These are phyloP conservation scores for Thuidium tamariscinum DNA, from an alignment of 225 moss, liverwort and hornwort species.

Conservation along the genomic window DNA sequence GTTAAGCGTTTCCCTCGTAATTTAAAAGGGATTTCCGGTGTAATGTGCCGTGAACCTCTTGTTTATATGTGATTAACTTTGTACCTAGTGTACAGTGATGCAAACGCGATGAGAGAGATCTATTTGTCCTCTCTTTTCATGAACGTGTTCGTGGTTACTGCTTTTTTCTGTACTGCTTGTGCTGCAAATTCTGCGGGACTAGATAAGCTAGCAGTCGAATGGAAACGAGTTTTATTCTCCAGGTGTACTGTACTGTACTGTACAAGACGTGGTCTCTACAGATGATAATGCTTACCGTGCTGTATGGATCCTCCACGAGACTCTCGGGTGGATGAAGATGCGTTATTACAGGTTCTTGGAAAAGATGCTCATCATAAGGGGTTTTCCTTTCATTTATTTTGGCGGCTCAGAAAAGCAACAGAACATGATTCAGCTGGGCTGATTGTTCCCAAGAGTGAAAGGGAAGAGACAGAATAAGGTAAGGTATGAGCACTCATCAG, in stretches of 20 bases:
- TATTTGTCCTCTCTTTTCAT: background rate
- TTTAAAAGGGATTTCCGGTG: constrained; percentile 14
- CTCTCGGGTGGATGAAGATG: background rate
- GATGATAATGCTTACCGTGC: background rate
- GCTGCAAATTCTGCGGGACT: background rate
- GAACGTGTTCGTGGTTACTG: background rate
- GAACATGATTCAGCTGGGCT: background rate
- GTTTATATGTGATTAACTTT: constrained; percentile 18
- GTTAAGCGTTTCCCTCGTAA: constrained; percentile 32
- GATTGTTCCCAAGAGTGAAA: background rate
- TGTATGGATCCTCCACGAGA: background rate
- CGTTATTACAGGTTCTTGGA: background rate
- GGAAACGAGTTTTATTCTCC: background rate
- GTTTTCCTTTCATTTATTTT: background rate
- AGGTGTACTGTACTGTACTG: background rate
- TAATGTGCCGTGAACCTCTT: constrained; percentile 13
- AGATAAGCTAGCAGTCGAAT: background rate
- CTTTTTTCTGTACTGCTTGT: background rate
- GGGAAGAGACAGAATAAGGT: background rate
- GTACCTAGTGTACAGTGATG: background rate
- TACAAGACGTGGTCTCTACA: background rate
- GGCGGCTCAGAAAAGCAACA: background rate
- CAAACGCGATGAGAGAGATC: background rate
- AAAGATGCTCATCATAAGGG: background rate
- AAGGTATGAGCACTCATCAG: background rate